Percentiles rank a stretch among this genome's conserved stretches.
Evolutionary conservation across 164 flowering plant species (phyloP).

Genomic region (Piper longum): DNA sequence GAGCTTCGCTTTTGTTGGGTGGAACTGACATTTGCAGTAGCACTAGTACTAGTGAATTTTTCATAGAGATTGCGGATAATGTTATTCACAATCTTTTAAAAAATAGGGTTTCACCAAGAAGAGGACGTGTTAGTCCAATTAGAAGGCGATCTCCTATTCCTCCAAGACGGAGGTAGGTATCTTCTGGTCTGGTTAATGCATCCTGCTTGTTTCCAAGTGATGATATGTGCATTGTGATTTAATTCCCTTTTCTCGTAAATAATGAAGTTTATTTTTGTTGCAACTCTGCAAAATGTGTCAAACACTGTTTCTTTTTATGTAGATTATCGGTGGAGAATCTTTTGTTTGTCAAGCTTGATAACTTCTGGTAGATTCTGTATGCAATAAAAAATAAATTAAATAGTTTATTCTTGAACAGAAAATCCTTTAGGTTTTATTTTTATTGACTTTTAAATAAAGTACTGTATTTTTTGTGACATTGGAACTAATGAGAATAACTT

Average conservation of each 20-base stretch:
- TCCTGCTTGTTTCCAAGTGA: neutral
- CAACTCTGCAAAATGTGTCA: too few relatives aligned
- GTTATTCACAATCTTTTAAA: neutral
- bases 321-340: too few relatives aligned
- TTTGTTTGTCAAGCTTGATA: too few relatives aligned
- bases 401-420: too few relatives aligned
- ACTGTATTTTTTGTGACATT: too few relatives aligned
- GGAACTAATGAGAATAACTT: too few relatives aligned
- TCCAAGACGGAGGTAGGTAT: slow-evolving; percentile 65
- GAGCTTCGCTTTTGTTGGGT: neutral
- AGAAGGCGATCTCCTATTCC: slow-evolving; percentile 82
- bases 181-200: neutral
- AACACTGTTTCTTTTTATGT: too few relatives aligned
- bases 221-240: neutral
- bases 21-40: slow-evolving; percentile 1
- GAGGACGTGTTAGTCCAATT: slow-evolving; percentile 76
- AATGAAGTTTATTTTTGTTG: neutral
- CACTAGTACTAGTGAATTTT: neutral
- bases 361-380: too few relatives aligned
- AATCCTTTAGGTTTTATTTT: too few relatives aligned
- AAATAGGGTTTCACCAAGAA: slow-evolving; percentile 52
- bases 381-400: too few relatives aligned
- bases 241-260: neutral
- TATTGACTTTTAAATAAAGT: too few relatives aligned
- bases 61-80: too few relatives aligned